Evolutionary conservation across 1,284 basidiomycete genomes (phyloP), one percentile per base, ranked within the genome.

Genomic region (Fistulinella staudtii): DNA sequence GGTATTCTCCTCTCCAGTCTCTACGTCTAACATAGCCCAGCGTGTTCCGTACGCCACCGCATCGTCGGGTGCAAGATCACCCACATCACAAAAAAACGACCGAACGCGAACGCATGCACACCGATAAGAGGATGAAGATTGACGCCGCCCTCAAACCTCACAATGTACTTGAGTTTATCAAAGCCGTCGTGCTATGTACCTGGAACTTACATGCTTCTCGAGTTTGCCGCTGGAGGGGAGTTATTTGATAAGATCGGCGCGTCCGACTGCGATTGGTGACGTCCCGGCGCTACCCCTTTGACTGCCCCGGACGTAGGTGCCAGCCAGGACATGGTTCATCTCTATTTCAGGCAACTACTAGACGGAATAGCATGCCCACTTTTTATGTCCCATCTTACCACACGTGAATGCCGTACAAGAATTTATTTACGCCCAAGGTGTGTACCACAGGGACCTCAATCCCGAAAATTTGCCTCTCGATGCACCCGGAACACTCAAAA

Each of bases 221-320:
- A 98, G 65, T 73, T 95, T 31, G 95, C 94, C 0, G 85, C 85
- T 1, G 94, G 93, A 35, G 95, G 96, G 0, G 95, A 99, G 65
- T 68, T 99, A 31, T 99, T 99, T 63, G 96, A 99, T 69, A 98
- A 98, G 73, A 98, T 99, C 49, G 89, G 93, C 93, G 58, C 5
- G 74, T 57, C 6, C 17, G 7, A 30, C 30, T 5, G 22, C 21
- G 18, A 33, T 11, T 35, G 1, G 28, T 31, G 15, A 23, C 39
- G 24, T 22, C 28, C 23, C 31, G 17, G 2, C 13, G 15, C 23
- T 43, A 24, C 48, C 17, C 22, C 33, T 14, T 37, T 24, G 15
- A 43, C 25, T 58, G 61, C 58, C 3, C 93, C 93, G 4, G 91
- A 98, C 56, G 75, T 91, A 8, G 95, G 95, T 5, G 75, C 96